phyloP scores from a whole-genome alignment of 1,139 yeast genomes.

The Suhomyces anneliseae region DNA sequence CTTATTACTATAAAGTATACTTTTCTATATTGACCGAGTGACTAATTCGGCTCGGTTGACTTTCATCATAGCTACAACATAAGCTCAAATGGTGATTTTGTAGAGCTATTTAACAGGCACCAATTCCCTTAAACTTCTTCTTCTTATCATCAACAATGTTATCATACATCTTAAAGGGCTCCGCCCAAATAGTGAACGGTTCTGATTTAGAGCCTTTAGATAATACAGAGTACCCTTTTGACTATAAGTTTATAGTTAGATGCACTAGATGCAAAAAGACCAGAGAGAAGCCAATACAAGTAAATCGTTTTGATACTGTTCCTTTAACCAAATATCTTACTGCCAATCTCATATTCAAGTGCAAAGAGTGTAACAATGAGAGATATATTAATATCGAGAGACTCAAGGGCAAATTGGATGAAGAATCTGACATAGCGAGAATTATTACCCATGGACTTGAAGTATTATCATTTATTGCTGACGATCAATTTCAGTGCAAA shows the following conservation, averaged over 20 bases:
- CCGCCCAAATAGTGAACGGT: slow-evolving; percentile 19
- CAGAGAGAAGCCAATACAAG: slow-evolving; percentile 20
- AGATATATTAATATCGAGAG: slow-evolving; percentile 17
- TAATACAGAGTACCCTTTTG: slow-evolving; percentile 17
- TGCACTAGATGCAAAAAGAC: slow-evolving; percentile 19
- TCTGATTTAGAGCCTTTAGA: slow-evolving; percentile 20
- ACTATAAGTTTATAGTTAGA: slow-evolving; percentile 19
- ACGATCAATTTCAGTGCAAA: slow-evolving; percentile 18
- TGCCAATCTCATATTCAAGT: slow-evolving; percentile 20
- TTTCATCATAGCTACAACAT: too few relatives aligned
- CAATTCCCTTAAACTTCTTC: not conserved
- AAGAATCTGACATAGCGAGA: slow-evolving; percentile 12
- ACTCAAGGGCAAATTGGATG: slow-evolving; percentile 11
- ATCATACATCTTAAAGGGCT: slow-evolving; percentile 7
- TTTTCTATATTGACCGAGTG: not conserved
- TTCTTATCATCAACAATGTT: slow-evolving; percentile 4
- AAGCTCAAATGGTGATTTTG: too few relatives aligned
- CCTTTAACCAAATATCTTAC: slow-evolving; percentile 18
- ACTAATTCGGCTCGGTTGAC: not conserved
- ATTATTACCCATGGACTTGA: slow-evolving; percentile 21
- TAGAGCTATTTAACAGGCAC: not conserved
- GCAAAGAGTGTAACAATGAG: slow-evolving; percentile 20
- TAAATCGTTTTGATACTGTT: slow-evolving; percentile 19
- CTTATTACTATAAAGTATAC: too few relatives aligned
- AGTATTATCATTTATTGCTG: slow-evolving; percentile 17